Base-by-base conservation (phyloP, 192 early-diverging fungal species). In the Podila clonocystis region DNA sequence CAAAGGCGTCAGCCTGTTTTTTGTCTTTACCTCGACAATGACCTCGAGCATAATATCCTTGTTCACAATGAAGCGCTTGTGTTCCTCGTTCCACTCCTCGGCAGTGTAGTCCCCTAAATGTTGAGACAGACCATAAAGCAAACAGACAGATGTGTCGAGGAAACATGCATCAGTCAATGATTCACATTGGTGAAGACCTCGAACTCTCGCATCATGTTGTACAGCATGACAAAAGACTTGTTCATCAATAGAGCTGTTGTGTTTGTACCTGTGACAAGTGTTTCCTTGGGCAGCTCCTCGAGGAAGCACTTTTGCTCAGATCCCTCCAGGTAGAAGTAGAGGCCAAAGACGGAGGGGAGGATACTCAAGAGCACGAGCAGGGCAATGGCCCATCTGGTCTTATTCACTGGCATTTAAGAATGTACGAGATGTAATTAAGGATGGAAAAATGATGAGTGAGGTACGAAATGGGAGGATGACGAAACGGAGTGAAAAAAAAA, bases 261-360 rank as follows among this genome's bases (percentile, higher is more conserved):
- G 20, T 36, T 63, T 1, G 13, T 82, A 91, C 96, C 95, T 24
- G 92, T 90, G 31, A 96, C 92, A 55, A 94, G 87, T 30, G 95
- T 94, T 65, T 95, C 94, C 78, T 90, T 91, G 28, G 97, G 95
- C 38, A 98, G 86, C 70, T 98, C 96, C 75, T 98, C 97, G n/a
- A 94, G 85, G 68, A 98, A 98, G 83, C 97, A 98, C 75, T 94
- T 90, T 75, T 92, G 90, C 69, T 96, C 93, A 48, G 82, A 82
- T 63, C 94, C 94, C 65, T 95, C 95, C 12, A 97, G 88, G 67
- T 97, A 98, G 73, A 98, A 97, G 83, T 97, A 93, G 70, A 98
- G 88, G 15, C 91, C 93, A 38, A 75, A 68, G 50, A 75, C 73
- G 12, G 73, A 75, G 33, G 73, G 73, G 6, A 75, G 55, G 62